Evolutionary conservation across 306 rosid genomes (phyloP), one percentile per base, ranked within the genome.

Genomic region (Medicago truncatula): DNA sequence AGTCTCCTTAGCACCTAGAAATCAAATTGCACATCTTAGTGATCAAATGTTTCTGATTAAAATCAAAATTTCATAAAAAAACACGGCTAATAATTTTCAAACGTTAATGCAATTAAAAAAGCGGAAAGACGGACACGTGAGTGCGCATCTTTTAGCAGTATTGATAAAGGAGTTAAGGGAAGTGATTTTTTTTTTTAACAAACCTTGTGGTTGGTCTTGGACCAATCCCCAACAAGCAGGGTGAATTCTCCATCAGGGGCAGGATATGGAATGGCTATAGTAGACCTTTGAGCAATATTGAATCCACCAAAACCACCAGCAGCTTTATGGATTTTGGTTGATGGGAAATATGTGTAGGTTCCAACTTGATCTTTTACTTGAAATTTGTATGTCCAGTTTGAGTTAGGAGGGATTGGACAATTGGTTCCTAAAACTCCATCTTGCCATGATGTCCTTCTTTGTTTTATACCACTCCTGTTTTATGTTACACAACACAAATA

Each of bases 371-470:
- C 98, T 70, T 94, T 94, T 0, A 78, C 57, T 71, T 94, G 98
- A 76, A 94, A 91, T 74, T 83, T 86, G 88, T 91, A 94, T 36
- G 91, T 90, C 95, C 96, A 94, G 39, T 86, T 94, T n/a, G 88
- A 9, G 31, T 88, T 90, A 1, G 93, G 97, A 70, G 93, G 97
- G 16, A 94, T 91, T 1, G 98, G 89, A 58, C 98, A 94, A 71
- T 94, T 90, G 4, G 96, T 94, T 72, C 97, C 98, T 8, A 90
- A 72, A 6, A 90, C 95, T 25, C 98, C 98, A 70, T 94, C 97
- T 82, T 94, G 86, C 97, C 98, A 94, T 39, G 94, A 36, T 1
- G 90, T 87, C 73, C 73, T 90, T 75, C 96, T 85, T 73, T 86
- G 91, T 71, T 94, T 76, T 47, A 94, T 81, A 21, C 98, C 98